A percentile compares a stretch with the other conserved stretches of the same genome.
Evolutionary conservation across 2,329 filamentous ascomycete species (phyloP).

Genomic region (Mycosphaerella sp.): DNA sequence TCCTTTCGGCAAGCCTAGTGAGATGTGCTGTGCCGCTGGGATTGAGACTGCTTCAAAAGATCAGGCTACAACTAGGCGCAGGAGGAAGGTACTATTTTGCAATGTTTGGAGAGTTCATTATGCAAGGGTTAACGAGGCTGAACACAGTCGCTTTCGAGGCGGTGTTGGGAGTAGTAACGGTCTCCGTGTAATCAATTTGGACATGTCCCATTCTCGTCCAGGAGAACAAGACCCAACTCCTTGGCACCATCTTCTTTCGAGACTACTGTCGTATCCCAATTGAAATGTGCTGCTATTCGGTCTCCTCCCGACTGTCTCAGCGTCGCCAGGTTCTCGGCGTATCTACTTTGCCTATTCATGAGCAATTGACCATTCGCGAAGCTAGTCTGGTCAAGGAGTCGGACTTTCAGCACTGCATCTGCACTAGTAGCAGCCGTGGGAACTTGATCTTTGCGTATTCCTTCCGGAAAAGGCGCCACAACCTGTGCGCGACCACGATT

Average conservation of each 20-base stretch:
- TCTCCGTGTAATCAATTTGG: neutral
- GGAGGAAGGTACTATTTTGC: no score
- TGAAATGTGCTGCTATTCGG: slow-evolving; percentile 12
- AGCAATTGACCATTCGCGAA: slow-evolving; percentile 17
- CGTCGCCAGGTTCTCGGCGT: neutral
- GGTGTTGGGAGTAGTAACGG: no score
- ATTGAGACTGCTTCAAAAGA: no score
- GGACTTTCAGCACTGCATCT: slow-evolving; percentile 1
- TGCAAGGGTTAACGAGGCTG: no score
- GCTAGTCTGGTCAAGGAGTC: slow-evolving; percentile 14
- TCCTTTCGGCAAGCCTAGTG: no score
- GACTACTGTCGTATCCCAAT: slow-evolving; percentile 10
- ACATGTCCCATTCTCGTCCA: slow-evolving; percentile 2
- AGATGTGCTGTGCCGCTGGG: no score
- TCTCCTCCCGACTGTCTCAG: slow-evolving; percentile 2
- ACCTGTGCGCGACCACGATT: slow-evolving; percentile 14
- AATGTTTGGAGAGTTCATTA: no score
- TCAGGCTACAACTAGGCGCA: no score
- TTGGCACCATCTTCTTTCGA: slow-evolving; percentile 12
- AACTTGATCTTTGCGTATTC: slow-evolving; percentile 2
- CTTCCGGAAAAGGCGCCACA: slow-evolving; percentile 10
- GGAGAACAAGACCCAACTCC: slow-evolving; percentile 5
- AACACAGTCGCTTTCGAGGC: no score
- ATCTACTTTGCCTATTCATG: slow-evolving; percentile 5
- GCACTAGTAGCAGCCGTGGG: neutral